Evolutionary conservation across 1,139 yeast species (phyloP), one percentile per base, ranked within the genome.

Genomic region (Yamadazyma taylorii): DNA sequence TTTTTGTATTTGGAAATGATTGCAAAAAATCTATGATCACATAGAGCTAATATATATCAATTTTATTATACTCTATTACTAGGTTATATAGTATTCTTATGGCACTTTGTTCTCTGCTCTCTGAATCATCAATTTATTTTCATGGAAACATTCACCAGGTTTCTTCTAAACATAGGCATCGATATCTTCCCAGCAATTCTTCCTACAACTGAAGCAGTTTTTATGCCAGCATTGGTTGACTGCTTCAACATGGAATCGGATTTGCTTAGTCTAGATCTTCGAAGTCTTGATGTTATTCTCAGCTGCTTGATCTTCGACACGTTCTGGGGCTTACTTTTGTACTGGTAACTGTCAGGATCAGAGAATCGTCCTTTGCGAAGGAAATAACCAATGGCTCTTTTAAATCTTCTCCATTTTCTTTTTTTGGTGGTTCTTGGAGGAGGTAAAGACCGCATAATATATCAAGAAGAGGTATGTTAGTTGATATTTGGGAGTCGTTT

Each of bases 351-450:
- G 0, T 58, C 63, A 15, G 63, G 66, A 39, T 65, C 68, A 5
- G 60, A 40, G 25, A 61, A 49, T 32, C 47, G 47, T 1, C 70
- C 69, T n/a, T 54, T 55, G 5, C 47, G 43, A 41, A 67, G 50
- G 31, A 63, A 54, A 6, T 52, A 40, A 19, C 48, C 45, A 14
- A 67, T 31, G 3, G 69, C 65, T 13, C 72, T 47, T 39, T 56
- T 59, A 37, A 69, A 50, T 25, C 73, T 45, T 36, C 55, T 56
- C 73, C 72, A 69, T 33, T 63, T 53, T 39, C 75, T 45, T 28
- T 60, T 55, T 14, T 63, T 46, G 2, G 74, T 69, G 10, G 63
- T 46, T 37, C 75, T 46, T 14, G 75, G 75, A 2, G 73, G 73
- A n/a, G 75, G 75, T 13, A 69, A 51, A 11, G 73, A 65, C 42